A percentile compares a stretch with the other conserved stretches of the same genome.
Conservation (phyloP, 192 early-diverging fungal species). For the Tieghemiomyces parasiticus region DNA sequence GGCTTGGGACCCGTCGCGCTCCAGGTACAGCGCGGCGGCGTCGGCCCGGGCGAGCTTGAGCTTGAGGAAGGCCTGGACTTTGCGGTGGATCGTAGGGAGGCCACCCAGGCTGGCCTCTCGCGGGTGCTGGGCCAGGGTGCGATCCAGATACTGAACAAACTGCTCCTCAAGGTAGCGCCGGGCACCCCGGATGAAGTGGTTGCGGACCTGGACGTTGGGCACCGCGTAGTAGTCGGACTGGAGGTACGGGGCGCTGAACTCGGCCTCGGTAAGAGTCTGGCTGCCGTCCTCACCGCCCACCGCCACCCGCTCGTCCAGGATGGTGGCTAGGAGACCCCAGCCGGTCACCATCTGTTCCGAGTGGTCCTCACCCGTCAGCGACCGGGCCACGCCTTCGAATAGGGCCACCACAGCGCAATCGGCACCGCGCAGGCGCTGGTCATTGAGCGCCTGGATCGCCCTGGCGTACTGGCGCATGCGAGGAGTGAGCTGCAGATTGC, state of each 20-base stretch:
- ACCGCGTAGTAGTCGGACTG: conserved; percentile 15
- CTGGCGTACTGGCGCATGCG: conserved; percentile 15
- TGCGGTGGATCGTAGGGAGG: conserved; percentile 52
- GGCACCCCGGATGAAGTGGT: conserved; percentile 23
- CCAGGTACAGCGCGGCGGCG: conserved; percentile 22
- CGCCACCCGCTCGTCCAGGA: conserved; percentile 24
- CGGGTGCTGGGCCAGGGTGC: conserved; percentile 38
- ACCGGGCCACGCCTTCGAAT: conserved; percentile 12
- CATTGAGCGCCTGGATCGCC: conserved; percentile 15
- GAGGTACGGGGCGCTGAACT: conserved; percentile 23
- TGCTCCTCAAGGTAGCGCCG: conserved; percentile 36
- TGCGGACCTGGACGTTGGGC: conserved; percentile 16
- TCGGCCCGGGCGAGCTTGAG: conserved; percentile 45
- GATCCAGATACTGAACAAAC: conserved; percentile 32
- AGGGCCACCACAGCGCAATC: conserved; percentile 11
- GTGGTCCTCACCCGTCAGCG: conserved; percentile 7
- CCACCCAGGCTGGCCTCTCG: conserved; percentile 63
- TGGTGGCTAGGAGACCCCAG: conserved; percentile 27
- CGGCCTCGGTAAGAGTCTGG: conserved; percentile 24
- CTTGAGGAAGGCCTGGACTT: conserved; percentile 54
- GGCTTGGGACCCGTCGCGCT: conserved; percentile 31
- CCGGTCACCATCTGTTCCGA: conserved; percentile 20
- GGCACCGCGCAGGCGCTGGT: conserved; percentile 11
- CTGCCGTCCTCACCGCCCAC: conserved; percentile 19
- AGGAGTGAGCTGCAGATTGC: conserved; percentile 15